phyloP scores from a whole-genome alignment of 768 basidiomycete species.

The Leccinum disarticulatum region DNA sequence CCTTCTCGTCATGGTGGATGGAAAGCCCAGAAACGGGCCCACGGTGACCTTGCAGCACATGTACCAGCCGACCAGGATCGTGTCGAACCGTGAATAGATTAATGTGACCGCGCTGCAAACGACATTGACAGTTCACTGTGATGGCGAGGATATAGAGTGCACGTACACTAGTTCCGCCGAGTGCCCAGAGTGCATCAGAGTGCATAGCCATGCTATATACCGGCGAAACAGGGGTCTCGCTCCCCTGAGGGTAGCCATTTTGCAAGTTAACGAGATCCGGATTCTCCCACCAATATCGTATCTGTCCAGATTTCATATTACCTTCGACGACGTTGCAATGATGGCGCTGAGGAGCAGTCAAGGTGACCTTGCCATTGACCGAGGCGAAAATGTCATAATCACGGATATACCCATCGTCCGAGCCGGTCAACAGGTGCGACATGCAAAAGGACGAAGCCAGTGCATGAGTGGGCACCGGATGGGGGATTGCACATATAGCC shows the following conservation, averaged over 20 bases:
- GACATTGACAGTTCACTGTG: constrained; percentile 20
- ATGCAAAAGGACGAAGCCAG: constrained; percentile 84
- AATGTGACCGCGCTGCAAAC: constrained; percentile 76
- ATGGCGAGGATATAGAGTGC: constrained; percentile 14
- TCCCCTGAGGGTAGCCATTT: constrained; percentile 37
- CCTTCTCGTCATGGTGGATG: constrained; percentile 78
- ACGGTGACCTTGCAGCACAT: constrained; percentile 65
- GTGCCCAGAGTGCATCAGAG: constrained; percentile 88
- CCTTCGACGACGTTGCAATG: constrained; percentile 92
- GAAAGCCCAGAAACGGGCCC: constrained; percentile 85
- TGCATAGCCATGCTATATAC: constrained; percentile 93
- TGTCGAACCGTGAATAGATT: constrained; percentile 93
- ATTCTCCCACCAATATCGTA: constrained; percentile 92
- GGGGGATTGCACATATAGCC: constrained; percentile 88
- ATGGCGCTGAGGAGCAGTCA: constrained; percentile 85
- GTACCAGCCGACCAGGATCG: constrained; percentile 77
- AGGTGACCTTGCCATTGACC: constrained; percentile 82
- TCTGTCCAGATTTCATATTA: constrained; percentile 84
- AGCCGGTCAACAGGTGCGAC: constrained; percentile 86
- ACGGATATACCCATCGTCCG: constrained; percentile 90
- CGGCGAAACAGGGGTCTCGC: constrained; percentile 58
- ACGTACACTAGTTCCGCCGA: constrained; percentile 84
- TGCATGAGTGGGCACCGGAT: constrained; percentile 85
- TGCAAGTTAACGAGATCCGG: constrained; percentile 25
- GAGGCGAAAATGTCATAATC: constrained; percentile 89